These are phyloP conservation scores for Penicillium sp. DNA, from an alignment of 2,329 filamentous ascomycete genomes.

Conservation along the genomic window DNA sequence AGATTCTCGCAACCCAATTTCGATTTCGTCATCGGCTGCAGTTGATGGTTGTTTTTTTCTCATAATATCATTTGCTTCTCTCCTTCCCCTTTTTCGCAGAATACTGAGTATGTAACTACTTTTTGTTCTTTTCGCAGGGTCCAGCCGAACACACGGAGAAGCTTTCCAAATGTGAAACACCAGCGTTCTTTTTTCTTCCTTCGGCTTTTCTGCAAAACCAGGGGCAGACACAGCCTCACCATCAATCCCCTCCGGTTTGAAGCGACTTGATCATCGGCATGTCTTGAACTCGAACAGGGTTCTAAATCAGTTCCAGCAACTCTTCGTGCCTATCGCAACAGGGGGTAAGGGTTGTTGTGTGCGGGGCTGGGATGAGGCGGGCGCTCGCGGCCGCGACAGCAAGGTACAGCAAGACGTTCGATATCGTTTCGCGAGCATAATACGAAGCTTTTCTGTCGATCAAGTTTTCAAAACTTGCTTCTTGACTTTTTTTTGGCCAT, in stretches of 20 bases:
- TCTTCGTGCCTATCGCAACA: background rate
- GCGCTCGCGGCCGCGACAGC: constrained; percentile 2
- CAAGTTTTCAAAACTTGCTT: background rate
- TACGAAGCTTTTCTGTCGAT: background rate
- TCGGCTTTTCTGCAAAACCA: background rate
- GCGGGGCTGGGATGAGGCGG: background rate
- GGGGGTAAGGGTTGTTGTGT: background rate
- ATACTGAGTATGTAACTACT: no score
- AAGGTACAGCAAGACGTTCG: no score
- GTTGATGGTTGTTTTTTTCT: background rate
- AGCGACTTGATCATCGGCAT: background rate
- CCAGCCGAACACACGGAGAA: constrained; percentile 2
- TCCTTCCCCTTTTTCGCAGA: background rate
- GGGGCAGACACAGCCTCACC: background rate
- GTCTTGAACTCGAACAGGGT: background rate
- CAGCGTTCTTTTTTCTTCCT: background rate
- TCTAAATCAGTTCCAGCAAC: background rate
- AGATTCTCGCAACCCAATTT: background rate
- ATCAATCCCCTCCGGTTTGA: constrained; percentile 1
- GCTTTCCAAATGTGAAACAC: constrained; percentile 5
- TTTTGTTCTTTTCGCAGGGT: background rate
- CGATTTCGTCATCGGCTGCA: background rate
- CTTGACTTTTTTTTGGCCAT: no score
- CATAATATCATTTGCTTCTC: background rate
- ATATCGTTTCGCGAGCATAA: background rate